Base-by-base conservation (phyloP, 176 grass and related monocot species). In the Leersia perrieri region DNA sequence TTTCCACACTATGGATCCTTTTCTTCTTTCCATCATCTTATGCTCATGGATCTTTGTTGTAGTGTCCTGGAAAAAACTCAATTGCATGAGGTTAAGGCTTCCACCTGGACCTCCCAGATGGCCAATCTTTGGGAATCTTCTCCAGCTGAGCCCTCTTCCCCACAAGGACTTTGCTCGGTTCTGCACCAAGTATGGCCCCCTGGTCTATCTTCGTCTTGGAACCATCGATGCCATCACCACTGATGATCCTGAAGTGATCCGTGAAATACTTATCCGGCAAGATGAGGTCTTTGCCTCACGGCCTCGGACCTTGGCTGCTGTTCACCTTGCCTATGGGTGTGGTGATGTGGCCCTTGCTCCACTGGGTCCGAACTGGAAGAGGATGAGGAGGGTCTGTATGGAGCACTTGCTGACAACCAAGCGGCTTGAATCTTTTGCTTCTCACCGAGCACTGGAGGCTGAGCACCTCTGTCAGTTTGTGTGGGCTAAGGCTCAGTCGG, bases 141-240 rank as follows among this genome's bases (percentile, higher is more conserved):
- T 93, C 79, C 95, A 93, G 15, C 33, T 95, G 70, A 89, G 95
- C 11, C 77, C 74, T 10, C 92, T 94, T 68, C 95, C 95, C 51
- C 95, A 98, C 85, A 98, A 85, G 77, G 88, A 95, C 75, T 92
- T 98, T 0, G 95, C 92, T 39, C 79, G 80, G 39, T 94, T 98
- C 36, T 98, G 83, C 74, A 75, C 81, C 51, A 81, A 83, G 29
- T 89, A 95, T 47, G 95, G 92, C 3, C 92, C 92, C 12, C 75
- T 98, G 49, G 95, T 98, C 55, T 95, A 95, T 87, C 95, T 98
- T 47, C 92, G 90, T 20, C 90, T 98, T 25, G 92, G 92, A 77
- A 87, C 76, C 9, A 89, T 98, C 1, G 78, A 98, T 76, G 95
- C 92, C 28, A 91, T 95, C 86, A 98, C 92, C 62, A 98, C 90